Evolutionary conservation across 148 eudicot species (phyloP), one percentile per base, ranked within the genome.

Genomic region (Salicornia ramosissima): DNA sequence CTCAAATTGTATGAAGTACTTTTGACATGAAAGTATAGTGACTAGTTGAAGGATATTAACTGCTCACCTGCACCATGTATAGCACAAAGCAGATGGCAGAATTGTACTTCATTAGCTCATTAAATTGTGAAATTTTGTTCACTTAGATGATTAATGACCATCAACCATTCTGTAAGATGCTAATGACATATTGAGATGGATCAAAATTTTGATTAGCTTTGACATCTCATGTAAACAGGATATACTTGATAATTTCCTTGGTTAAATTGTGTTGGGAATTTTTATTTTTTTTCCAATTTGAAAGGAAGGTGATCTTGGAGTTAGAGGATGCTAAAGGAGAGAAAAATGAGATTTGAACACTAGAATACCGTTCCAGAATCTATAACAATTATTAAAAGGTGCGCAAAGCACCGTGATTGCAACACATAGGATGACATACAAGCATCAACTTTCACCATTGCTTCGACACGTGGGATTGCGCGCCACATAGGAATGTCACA

Each of bases 41-140:
- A 45, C 36, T n/a, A 12, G 40, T 42, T 25, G 59, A 50, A 25
- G 49, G 54, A 60, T 61, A 63, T 39, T 52, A 19, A 64, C 52
- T 25, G 62, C 51, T 62, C 60, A 34, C 30, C 49, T 72, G 62
- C 69, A 36, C 62, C 63, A 50, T 77, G 80, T 77, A 59, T 65
- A 59, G 68, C 72, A 58, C 55, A 2, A 16, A 60, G 24, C n/a
- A n/a, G n/a, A n/a, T n/a, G n/a, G n/a, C n/a, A n/a, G 16, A 29
- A 26, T 10, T 65, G 67, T 34, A 55, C 25, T 26, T 42, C 15
- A 3, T 47, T 45, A 47, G 16, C 70, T 56, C 30, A 26, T 64
- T 24, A 10, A n/a, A 46, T 39, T 19, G 28, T 21, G 11, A 3
- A 64, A 53, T 39, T 50, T 2, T 24, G 10, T 53, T 72, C 46